phyloP scores from a whole-genome alignment of 495 filamentous ascomycete species.

The Peziza echinospora region DNA sequence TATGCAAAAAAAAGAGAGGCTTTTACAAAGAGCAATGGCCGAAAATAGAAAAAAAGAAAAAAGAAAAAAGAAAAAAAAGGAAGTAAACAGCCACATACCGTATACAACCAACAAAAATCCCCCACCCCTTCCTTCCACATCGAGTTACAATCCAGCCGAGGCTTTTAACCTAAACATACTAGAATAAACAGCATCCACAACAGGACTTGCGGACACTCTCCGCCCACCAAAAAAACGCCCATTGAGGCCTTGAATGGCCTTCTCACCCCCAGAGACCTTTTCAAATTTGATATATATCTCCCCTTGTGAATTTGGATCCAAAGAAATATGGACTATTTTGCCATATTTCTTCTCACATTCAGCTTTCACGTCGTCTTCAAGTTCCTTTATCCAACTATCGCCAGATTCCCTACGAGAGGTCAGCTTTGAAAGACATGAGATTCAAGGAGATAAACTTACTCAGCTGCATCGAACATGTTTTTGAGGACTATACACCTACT shows the following conservation, averaged over 20 bases:
- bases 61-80: too few species aligned
- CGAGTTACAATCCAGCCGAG: not conserved
- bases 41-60: too few species aligned
- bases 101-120: too few species aligned
- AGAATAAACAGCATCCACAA: conserved; percentile 96
- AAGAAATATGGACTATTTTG: conserved; percentile 87
- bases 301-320: conserved; percentile 82
- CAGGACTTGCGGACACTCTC: conserved; percentile 78
- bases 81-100: not conserved
- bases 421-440: not conserved
- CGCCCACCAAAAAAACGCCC: conserved; percentile 82
- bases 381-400: conserved; percentile 72
- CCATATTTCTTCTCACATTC: conserved; percentile 96
- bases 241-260: conserved; percentile 92
- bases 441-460: conserved; percentile 54
- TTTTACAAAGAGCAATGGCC: too few species aligned
- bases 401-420: conserved; percentile 58
- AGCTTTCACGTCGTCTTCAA: conserved; percentile 79
- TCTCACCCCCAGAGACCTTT: conserved; percentile 79
- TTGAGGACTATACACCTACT: conserved; percentile 84
- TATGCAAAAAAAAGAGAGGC: too few species aligned
- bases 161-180: conserved; percentile 42
- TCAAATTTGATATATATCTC: conserved; percentile 98
- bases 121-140: too few species aligned
- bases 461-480: conserved; percentile 80